Percentiles rank a stretch among this genome's conserved stretches.
phyloP scores from a whole-genome alignment of 371 early-diverging fungal species.

The Saksenaea vasiformis region DNA sequence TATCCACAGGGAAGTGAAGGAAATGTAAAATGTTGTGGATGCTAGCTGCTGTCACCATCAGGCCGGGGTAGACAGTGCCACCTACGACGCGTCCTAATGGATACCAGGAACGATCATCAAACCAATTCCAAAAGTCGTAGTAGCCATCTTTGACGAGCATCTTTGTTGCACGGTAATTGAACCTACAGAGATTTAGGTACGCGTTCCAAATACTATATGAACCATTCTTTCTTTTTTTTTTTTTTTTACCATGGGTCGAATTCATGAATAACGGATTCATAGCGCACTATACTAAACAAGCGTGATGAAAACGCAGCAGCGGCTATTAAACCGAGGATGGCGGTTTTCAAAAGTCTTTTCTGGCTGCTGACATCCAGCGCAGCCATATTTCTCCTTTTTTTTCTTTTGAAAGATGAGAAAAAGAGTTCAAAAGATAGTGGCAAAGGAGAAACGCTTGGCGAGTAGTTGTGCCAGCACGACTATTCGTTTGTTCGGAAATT shows the following conservation, averaged over 20 bases:
- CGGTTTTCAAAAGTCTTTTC: slow-evolving; percentile 61
- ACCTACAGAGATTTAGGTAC: slow-evolving; percentile 47
- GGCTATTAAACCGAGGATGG: slow-evolving; percentile 87
- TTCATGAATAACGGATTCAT: slow-evolving; percentile 98
- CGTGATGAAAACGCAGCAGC: slow-evolving; percentile 90
- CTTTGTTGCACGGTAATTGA: slow-evolving; percentile 98
- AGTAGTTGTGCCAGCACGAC: neutral
- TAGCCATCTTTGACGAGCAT: slow-evolving; percentile 94
- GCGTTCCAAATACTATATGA: too few relatives aligned
- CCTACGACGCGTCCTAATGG: slow-evolving; percentile 98
- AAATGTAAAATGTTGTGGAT: slow-evolving; percentile 91
- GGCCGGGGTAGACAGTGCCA: slow-evolving; percentile 96
- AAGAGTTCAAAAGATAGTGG: slow-evolving; percentile 2
- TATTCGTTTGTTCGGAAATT: too few relatives aligned
- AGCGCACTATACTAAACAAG: slow-evolving; percentile 95
- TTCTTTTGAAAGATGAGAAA: slow-evolving; percentile 2
- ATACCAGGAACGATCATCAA: slow-evolving; percentile 98
- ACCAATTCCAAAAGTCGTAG: slow-evolving; percentile 99
- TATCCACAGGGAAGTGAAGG: slow-evolving; percentile 93
- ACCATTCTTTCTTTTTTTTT: neutral
- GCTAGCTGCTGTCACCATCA: slow-evolving; percentile 97
- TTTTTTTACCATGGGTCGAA: slow-evolving; percentile 93
- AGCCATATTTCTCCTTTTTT: slow-evolving; percentile 28
- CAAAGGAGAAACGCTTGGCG: neutral
- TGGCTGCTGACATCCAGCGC: slow-evolving; percentile 56